Evolutionary conservation across 164 flowering plant genomes (phyloP).

Genomic region (Vitis rupestris): DNA sequence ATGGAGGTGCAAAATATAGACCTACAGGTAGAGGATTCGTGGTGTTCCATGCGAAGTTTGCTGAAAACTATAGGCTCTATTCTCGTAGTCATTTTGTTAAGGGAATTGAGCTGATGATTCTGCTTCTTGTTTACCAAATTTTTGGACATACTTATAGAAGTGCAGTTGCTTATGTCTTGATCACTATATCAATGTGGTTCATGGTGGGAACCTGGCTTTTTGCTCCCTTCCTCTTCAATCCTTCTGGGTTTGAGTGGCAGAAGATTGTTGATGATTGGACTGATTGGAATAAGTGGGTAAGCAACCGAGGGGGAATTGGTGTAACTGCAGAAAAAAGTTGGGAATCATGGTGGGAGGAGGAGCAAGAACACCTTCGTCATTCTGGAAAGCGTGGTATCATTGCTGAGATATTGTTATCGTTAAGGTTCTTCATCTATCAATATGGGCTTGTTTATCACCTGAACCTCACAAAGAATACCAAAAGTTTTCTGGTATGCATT

Average conservation of each 20-base stretch:
- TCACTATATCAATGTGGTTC: slow-evolving; percentile 94
- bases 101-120: slow-evolving; percentile 87
- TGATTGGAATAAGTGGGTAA: slow-evolving; percentile 97
- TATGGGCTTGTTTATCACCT: slow-evolving; percentile 96
- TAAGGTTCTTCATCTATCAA: slow-evolving; percentile 88
- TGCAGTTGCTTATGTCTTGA: slow-evolving; percentile 67
- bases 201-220: slow-evolving; percentile 99
- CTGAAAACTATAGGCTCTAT: slow-evolving; percentile 89
- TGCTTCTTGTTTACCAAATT: slow-evolving; percentile 80
- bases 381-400: slow-evolving; percentile 82
- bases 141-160: slow-evolving; percentile 69
- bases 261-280: slow-evolving; percentile 98
- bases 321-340: slow-evolving; percentile 92
- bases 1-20: slow-evolving; percentile 95
- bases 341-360: slow-evolving; percentile 99
- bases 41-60: slow-evolving; percentile 95
- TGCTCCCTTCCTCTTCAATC: slow-evolving; percentile 97
- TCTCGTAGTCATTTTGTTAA: slow-evolving; percentile 97
- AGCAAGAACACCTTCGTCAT: slow-evolving; percentile 86
- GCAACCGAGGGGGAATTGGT: slow-evolving; percentile 89
- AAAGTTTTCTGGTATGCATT: slow-evolving; percentile 65
- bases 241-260: slow-evolving; percentile 99
- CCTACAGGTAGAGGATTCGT: slow-evolving; percentile 97
- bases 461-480: slow-evolving; percentile 42
- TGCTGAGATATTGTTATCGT: slow-evolving; percentile 68